phyloP scores from a whole-genome alignment of 1,284 basidiomycete genomes.

The Takashimella koratensis region DNA sequence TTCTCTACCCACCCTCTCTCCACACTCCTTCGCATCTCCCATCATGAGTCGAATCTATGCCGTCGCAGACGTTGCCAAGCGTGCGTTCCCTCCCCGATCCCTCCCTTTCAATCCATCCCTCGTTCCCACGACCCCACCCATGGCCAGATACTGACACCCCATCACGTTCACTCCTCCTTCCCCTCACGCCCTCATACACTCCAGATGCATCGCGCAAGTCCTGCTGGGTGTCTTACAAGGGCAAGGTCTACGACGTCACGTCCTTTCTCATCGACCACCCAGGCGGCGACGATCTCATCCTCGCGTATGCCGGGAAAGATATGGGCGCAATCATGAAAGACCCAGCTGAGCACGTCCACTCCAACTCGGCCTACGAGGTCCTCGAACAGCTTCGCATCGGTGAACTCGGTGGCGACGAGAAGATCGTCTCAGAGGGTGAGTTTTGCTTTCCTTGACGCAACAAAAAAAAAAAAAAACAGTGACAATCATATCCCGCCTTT shows the following conservation, averaged over 20 bases:
- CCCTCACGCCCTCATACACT: slow-evolving; percentile 1
- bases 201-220: slow-evolving; percentile 39
- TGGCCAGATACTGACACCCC: too few relatives aligned
- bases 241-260: slow-evolving; percentile 53
- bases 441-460: slow-evolving; percentile 15
- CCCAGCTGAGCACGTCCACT: slow-evolving; percentile 83
- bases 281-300: slow-evolving; percentile 54
- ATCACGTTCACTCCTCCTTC: neutral
- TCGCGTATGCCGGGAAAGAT: slow-evolving; percentile 75
- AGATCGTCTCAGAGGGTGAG: slow-evolving; percentile 71
- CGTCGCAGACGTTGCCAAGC: slow-evolving; percentile 39
- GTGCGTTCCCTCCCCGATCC: slow-evolving; percentile 20
- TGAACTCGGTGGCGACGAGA: slow-evolving; percentile 69
- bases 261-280: slow-evolving; percentile 53
- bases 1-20: too few relatives aligned
- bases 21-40: neutral
- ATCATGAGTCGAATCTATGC: slow-evolving; percentile 30
- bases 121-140: neutral
- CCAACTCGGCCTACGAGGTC: slow-evolving; percentile 87
- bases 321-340: slow-evolving; percentile 79
- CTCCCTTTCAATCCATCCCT: neutral
- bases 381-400: slow-evolving; percentile 82
- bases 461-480: too few relatives aligned
- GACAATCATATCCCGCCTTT: too few relatives aligned
- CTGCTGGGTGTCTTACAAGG: slow-evolving; percentile 48